Percentiles rank a stretch among this genome's conserved stretches.
These are phyloP conservation scores for Paramecium biaurelia DNA, from an alignment of 73 alveolate species.

Conservation along the genomic window DNA sequence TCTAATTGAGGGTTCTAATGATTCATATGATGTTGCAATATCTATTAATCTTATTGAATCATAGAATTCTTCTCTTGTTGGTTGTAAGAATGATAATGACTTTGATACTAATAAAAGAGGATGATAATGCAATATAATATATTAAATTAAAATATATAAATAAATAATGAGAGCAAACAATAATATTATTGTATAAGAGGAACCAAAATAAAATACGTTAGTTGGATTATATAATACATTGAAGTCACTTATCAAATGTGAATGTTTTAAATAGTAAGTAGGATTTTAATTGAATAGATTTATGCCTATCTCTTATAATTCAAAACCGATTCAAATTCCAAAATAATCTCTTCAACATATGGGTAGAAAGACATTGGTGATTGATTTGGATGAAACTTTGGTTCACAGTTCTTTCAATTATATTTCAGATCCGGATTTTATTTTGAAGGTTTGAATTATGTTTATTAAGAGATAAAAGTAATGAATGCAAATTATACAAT, in stretches of 20 bases:
- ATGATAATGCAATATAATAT: neutral
- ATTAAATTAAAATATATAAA: neutral
- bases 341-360: neutral
- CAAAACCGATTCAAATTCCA: neutral
- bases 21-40: neutral
- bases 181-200: neutral
- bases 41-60: neutral
- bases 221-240: neutral
- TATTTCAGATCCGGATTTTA: constrained; percentile 60
- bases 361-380: constrained; percentile 68
- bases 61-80: neutral
- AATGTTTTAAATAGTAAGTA: neutral
- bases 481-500: constrained; percentile 28
- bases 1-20: neutral
- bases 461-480: constrained; percentile 53
- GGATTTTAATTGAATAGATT: neutral
- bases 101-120: neutral
- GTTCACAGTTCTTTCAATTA: constrained; percentile 68
- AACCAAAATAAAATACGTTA: neutral
- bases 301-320: neutral
- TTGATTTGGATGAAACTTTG: constrained; percentile 76
- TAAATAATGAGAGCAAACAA: neutral
- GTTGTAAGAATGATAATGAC: neutral
- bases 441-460: constrained; percentile 52
- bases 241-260: neutral